These are phyloP conservation scores for Schwanniomyces occidentalis DNA, from an alignment of 805 yeast genomes.

Conservation along the genomic window DNA sequence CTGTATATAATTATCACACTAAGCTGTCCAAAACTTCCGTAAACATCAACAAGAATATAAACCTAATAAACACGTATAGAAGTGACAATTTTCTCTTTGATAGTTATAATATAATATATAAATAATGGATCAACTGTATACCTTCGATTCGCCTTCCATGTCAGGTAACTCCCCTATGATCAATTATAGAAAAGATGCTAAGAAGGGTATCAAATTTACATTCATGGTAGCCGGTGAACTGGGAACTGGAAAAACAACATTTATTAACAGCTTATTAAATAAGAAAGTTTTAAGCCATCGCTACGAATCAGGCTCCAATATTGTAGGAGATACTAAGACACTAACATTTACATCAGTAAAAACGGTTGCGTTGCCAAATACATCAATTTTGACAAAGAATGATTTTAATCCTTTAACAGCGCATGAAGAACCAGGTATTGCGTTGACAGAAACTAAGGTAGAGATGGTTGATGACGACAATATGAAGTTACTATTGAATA, in stretches of 20 bases:
- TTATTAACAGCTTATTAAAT: constrained; percentile 66
- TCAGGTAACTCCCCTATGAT: constrained; percentile 41
- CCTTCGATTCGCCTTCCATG: constrained; percentile 29
- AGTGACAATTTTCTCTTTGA: too few relatives aligned
- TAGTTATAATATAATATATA: too few relatives aligned
- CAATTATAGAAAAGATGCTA: constrained; percentile 63
- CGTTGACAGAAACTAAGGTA: constrained; percentile 65
- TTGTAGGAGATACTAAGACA: constrained; percentile 43
- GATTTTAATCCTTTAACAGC: constrained; percentile 64
- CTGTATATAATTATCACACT: too few relatives aligned
- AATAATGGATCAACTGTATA: constrained; percentile 22
- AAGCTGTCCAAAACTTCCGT: too few relatives aligned
- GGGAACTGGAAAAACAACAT: constrained; percentile 79
- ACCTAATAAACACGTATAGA: too few relatives aligned
- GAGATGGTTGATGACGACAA: constrained; percentile 63
- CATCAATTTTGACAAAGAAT: constrained; percentile 53
- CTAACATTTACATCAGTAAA: constrained; percentile 59
- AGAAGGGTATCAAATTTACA: constrained; percentile 72
- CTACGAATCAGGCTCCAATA: constrained; percentile 33
- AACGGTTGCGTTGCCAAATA: constrained; percentile 53
- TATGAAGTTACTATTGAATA: constrained; percentile 53
- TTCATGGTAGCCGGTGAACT: constrained; percentile 71
- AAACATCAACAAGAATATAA: too few relatives aligned
- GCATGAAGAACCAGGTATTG: constrained; percentile 70
- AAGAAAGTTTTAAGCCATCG: constrained; percentile 62